Conservation (phyloP, 768 basidiomycete genomes). For the Postia placenta region DNA sequence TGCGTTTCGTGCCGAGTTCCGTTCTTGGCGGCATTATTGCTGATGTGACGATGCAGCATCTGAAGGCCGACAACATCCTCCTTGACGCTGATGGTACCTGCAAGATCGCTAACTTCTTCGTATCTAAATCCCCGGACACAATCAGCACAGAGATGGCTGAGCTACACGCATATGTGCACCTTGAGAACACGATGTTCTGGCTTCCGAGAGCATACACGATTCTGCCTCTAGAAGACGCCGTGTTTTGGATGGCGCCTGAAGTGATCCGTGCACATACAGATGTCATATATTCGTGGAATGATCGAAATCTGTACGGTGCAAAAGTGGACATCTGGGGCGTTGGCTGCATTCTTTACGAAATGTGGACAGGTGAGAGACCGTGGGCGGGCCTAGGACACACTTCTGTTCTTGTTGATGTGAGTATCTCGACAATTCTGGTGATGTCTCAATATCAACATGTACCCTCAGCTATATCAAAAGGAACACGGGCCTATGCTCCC, state of each 20-base stretch:
- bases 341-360: conserved; percentile 91
- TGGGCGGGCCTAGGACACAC: conserved; percentile 85
- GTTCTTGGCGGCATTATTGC: conserved; percentile 1
- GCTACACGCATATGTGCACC: conserved; percentile 81
- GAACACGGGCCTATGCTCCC: conserved; percentile 78
- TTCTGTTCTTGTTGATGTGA: conserved; percentile 90
- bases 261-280: conserved; percentile 37
- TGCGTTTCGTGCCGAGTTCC: conserved; percentile 26
- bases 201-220: neutral
- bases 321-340: conserved; percentile 98
- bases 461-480: conserved; percentile 65
- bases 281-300: conserved; percentile 30
- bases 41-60: conserved; percentile 45
- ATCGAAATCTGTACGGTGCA: conserved; percentile 81
- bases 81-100: conserved; percentile 87
- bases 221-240: neutral
- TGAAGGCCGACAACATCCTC: conserved; percentile 95
- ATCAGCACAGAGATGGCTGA: too few relatives aligned
- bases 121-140: too few relatives aligned
- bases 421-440: too few relatives aligned
- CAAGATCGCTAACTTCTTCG: conserved; percentile 96
- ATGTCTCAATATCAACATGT: too few relatives aligned
- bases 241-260: conserved; percentile 89
- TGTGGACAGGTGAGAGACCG: conserved; percentile 90
- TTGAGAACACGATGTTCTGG: conserved; percentile 68